These are phyloP conservation scores for Termitomyces sp. DNA, from an alignment of 768 basidiomycete species.

Conservation along the genomic window DNA sequence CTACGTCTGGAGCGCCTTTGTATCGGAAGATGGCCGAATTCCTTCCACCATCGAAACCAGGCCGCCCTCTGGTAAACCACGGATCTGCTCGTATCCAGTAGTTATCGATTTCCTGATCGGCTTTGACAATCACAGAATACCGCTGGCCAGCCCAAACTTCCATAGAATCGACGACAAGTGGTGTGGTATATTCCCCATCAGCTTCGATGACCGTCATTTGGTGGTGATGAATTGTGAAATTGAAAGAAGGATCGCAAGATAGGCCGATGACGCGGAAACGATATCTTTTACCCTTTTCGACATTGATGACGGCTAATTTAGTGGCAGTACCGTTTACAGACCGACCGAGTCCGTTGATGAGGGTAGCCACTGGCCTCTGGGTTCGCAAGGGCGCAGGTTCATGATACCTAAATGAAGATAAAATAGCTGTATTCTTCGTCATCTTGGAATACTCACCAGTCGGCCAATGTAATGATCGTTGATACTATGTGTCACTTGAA, in stretches of 20 bases:
- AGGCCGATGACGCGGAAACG: constrained; percentile 9
- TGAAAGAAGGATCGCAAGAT: constrained; percentile 7
- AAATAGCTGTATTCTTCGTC: not conserved
- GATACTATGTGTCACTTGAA: not conserved
- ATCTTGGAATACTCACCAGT: not conserved
- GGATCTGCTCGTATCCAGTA: constrained; percentile 10
- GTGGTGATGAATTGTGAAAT: constrained; percentile 9
- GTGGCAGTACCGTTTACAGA: constrained; percentile 1
- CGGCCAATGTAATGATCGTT: constrained; percentile 8
- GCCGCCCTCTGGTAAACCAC: not conserved
- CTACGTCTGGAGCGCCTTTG: not conserved
- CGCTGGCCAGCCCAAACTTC: constrained; percentile 8
- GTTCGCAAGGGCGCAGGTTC: constrained; percentile 4
- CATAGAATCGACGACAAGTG: constrained; percentile 6
- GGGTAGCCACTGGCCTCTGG: constrained; percentile 1
- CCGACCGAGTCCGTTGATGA: constrained; percentile 8
- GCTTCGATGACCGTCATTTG: constrained; percentile 7
- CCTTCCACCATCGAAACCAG: constrained; percentile 6
- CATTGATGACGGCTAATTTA: constrained; percentile 5
- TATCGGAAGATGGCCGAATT: constrained; percentile 10
- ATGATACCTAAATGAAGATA: constrained; percentile 4
- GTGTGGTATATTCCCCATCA: constrained; percentile 4
- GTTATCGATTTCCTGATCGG: constrained; percentile 7
- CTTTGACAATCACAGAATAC: constrained; percentile 6
- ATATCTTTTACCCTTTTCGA: constrained; percentile 7